Evolutionary conservation across 805 yeast genomes (phyloP).

Genomic region (Lipomyces orientalis): DNA sequence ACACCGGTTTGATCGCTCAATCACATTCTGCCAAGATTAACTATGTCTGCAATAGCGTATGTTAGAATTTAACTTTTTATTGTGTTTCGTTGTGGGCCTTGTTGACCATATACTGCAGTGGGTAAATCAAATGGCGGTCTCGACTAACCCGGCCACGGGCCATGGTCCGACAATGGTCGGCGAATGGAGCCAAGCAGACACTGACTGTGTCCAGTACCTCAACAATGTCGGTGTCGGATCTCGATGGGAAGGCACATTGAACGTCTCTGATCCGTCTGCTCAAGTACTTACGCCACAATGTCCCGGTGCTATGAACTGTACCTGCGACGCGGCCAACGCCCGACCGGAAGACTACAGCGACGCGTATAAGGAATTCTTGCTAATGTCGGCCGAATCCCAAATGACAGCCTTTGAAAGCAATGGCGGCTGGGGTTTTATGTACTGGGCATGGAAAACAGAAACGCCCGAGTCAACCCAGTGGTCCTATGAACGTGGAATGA

Average conservation of each 20-base stretch:
- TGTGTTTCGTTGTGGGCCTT: not conserved
- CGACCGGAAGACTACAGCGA: slow-evolving; percentile 59
- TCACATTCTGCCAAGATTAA: slow-evolving; percentile 44
- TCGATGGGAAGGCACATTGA: slow-evolving; percentile 68
- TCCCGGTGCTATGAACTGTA: slow-evolving; percentile 59
- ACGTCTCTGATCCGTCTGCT: slow-evolving; percentile 41
- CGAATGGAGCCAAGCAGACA: slow-evolving; percentile 85
- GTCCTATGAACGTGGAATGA: slow-evolving; percentile 44
- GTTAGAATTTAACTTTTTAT: not conserved
- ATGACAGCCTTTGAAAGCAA: slow-evolving; percentile 72
- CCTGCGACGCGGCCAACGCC: slow-evolving; percentile 48
- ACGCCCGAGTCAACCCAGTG: slow-evolving; percentile 43
- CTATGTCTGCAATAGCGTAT: slow-evolving; percentile 47
- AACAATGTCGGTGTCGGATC: slow-evolving; percentile 82
- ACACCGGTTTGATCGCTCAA: slow-evolving; percentile 40
- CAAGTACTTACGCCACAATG: slow-evolving; percentile 41
- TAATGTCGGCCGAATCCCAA: slow-evolving; percentile 79
- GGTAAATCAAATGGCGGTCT: slow-evolving; percentile 58
- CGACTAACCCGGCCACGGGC: slow-evolving; percentile 61
- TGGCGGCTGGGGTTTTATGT: slow-evolving; percentile 73
- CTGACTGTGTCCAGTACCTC: slow-evolving; percentile 83
- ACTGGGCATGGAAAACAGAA: slow-evolving; percentile 92
- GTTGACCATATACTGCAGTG: slow-evolving; percentile 45
- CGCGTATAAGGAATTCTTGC: slow-evolving; percentile 58
- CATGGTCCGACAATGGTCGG: slow-evolving; percentile 73